Evolutionary conservation across 2,329 filamentous ascomycete species (phyloP), one percentile per base, ranked within the genome.

Genomic region (Arthrinium phaeospermum): DNA sequence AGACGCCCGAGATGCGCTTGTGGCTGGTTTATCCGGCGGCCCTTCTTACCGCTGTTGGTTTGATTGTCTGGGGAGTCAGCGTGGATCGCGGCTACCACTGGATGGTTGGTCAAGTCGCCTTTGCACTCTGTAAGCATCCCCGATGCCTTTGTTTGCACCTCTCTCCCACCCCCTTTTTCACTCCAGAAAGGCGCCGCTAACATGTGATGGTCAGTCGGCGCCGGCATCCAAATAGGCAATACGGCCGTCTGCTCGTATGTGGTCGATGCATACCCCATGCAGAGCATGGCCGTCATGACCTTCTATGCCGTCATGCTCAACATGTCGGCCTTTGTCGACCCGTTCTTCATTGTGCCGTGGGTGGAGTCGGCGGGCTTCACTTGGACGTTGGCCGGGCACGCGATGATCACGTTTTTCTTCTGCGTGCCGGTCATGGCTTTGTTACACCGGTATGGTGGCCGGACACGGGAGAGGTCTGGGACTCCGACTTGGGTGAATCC

Each of bases 151-250:
- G 49, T 14, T 12, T 10, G 4, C 10, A 3, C 4, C 53, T 67
- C 64, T 71, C 27, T 30, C 27, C 27, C 27, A 30, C 27, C 14
- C 41, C 16, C 27, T n/a, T 27, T 1, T 10, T 44, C 30, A 69
- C 7, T 41, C 37, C 72, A 70, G 67, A 74, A 47, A 51, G 37
- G 14, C 37, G 41, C 12, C 3, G 10, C 22, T 45, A 61, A 61
- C 19, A n/a, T 8, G 2, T 19, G 2, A 7, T 6, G 6, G 19
- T 22, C 70, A 87, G 86, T 88, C 76, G 86, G 85, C 0, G 85
- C 86, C 0, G 88, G 88, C 24, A 85, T 89, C 73, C 88, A 90
- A 73, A 86, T 89, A 70, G 88, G 88, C 45, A 90, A 90, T 76
- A 88, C 87, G 0, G 84, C 85, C 2, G 79, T 86, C 13, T 86